Conservation (phyloP, 352 stramenopile genomes). For the Phytophthora nicotianae region DNA sequence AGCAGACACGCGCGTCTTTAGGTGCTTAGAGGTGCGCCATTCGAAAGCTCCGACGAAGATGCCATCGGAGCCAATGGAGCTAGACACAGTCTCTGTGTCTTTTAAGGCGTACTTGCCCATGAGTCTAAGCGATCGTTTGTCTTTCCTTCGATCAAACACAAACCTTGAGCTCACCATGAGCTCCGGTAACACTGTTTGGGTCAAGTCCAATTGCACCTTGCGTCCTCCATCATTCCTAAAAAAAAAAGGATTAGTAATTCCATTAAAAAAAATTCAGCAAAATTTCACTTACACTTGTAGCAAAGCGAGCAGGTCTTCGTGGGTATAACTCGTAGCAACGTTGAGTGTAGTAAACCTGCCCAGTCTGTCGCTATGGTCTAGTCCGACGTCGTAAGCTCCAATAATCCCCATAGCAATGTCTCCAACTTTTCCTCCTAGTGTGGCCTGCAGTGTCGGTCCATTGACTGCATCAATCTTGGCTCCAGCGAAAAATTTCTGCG, state of each 20-base stretch:
- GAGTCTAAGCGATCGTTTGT: slow-evolving; percentile 66
- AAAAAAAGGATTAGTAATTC: neutral
- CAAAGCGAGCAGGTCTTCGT: slow-evolving; percentile 67
- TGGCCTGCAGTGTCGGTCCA: slow-evolving; percentile 72
- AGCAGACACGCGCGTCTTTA: slow-evolving; percentile 76
- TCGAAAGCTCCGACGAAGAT: slow-evolving; percentile 79
- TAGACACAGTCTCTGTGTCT: slow-evolving; percentile 50
- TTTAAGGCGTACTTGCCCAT: slow-evolving; percentile 60
- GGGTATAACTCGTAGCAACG: slow-evolving; percentile 58
- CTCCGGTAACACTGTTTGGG: slow-evolving; percentile 57
- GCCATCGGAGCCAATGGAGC: slow-evolving; percentile 76
- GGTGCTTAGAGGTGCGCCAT: slow-evolving; percentile 72
- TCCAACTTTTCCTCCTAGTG: slow-evolving; percentile 52
- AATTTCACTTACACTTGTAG: slow-evolving; percentile 68
- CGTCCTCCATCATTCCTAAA: slow-evolving; percentile 71
- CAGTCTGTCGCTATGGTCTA: slow-evolving; percentile 77
- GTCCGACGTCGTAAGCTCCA: slow-evolving; percentile 77
- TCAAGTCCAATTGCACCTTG: slow-evolving; percentile 62
- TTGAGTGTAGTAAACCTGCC: slow-evolving; percentile 71
- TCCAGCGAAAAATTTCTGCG: slow-evolving; percentile 49
- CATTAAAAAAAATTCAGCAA: slow-evolving; percentile 2
- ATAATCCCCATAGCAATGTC: slow-evolving; percentile 51
- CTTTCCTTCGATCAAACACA: slow-evolving; percentile 69
- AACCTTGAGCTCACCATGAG: slow-evolving; percentile 72
- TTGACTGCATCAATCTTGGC: slow-evolving; percentile 83